Evolutionary conservation across 768 basidiomycete species (phyloP).

Genomic region (Boletus subcaerulescens): DNA sequence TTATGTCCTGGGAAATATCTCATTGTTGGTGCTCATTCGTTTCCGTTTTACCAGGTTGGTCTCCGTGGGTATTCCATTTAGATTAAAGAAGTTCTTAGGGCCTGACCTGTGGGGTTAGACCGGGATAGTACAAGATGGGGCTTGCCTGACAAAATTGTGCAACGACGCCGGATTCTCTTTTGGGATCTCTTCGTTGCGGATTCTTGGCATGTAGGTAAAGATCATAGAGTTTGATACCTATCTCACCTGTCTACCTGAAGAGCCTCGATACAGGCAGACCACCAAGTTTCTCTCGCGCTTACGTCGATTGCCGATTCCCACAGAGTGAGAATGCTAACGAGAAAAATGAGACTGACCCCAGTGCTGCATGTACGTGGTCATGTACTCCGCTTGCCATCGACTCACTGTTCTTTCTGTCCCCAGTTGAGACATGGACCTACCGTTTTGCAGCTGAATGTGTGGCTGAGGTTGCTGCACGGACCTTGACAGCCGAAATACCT

Average conservation of each 20-base stretch:
- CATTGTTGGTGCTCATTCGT: constrained; percentile 10
- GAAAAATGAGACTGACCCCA: constrained; percentile 20
- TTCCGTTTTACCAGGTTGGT: constrained; percentile 48
- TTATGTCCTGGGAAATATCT: neutral
- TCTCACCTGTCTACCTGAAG: constrained; percentile 32
- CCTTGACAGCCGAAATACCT: constrained; percentile 62
- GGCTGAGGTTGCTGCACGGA: constrained; percentile 58
- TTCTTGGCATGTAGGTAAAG: constrained; percentile 54
- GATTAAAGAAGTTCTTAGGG: constrained; percentile 4
- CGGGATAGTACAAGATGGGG: constrained; percentile 67
- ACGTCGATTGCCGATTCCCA: constrained; percentile 67
- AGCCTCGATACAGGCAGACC: constrained; percentile 70
- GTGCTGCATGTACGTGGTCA: constrained; percentile 25
- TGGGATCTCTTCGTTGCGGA: constrained; percentile 79
- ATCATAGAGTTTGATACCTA: neutral
- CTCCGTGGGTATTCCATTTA: constrained; percentile 49
- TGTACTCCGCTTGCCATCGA: neutral
- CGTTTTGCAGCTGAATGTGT: constrained; percentile 66
- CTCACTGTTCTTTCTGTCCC: neutral
- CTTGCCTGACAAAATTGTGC: constrained; percentile 58
- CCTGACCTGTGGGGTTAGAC: constrained; percentile 34
- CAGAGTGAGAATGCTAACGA: constrained; percentile 16
- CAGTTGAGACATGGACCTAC: constrained; percentile 61
- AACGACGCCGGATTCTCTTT: constrained; percentile 65
- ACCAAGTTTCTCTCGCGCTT: constrained; percentile 62